Evolutionary conservation across 129 eudicot genomes (phyloP), one percentile per base, ranked within the genome.

Genomic region (Pseudognaphalium luteoalbum): DNA sequence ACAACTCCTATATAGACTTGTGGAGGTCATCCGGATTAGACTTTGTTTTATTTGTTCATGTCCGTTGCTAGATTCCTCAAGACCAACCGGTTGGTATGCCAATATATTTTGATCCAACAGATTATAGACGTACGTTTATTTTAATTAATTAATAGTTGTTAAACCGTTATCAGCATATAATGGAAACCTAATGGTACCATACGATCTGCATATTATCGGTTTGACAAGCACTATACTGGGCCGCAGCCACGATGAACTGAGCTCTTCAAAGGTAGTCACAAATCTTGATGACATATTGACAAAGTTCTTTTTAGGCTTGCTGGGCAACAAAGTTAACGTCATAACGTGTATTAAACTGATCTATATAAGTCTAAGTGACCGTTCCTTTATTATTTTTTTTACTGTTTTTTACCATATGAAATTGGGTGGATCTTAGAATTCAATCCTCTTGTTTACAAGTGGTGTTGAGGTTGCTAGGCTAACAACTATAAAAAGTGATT

Each of bases 1-100:
- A 37, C 6, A 66, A 15, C 20, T n/a, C 11, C 15, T 2, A n/a
- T 11, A 33, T n/a, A 4, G 51, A 47, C 17, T 47, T 47, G 5
- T 47, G 5, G 54, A 47, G 54, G 54, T 47, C 54, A 47, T 47
- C 54, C 54, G 6, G n/a, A 47, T 14, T 47, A 12, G 54, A 47
- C 54, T 47, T 44, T 44, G n/a, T 47, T 12, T 14, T 14, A 58
- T n/a, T 69, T 69, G 73, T 14, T 69, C 58, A 69, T 25, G 51
- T 54, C 60, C 60, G 14, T 70, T n/a, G 73, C 60, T 70, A 47
- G 37, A 70, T 70, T 70, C 63, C 21, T 22, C 19, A 6, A 25
- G 60, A 69, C 61, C 62, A 71, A 71, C 63, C 44, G 42, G 75
- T 25, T 58, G 29, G 63, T 58, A 56, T 66, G 64, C 54, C 54